Conservation (phyloP, 1,139 yeast genomes). For the Geotrichum australiense region DNA sequence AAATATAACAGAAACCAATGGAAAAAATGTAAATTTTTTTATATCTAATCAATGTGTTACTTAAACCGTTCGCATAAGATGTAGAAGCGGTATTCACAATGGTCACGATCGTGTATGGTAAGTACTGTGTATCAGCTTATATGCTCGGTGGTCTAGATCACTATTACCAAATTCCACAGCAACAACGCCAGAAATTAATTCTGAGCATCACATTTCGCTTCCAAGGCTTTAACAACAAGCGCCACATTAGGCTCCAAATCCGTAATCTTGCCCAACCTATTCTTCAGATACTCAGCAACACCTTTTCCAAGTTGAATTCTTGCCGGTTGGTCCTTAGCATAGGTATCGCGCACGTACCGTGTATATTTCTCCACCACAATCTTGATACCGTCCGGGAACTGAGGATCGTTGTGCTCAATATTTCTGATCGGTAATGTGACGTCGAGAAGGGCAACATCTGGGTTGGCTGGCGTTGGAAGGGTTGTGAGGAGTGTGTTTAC, state of each 20-base stretch:
- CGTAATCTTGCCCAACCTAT: constrained; percentile 19
- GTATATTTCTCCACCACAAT: constrained; percentile 63
- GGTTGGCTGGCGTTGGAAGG: constrained; percentile 33
- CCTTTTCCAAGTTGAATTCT: constrained; percentile 34
- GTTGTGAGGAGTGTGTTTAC: constrained; percentile 44
- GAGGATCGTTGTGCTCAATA: constrained; percentile 34
- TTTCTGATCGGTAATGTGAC: constrained; percentile 64
- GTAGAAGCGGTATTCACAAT: too few relatives aligned
- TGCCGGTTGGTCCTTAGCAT: constrained; percentile 33
- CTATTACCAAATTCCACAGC: too few relatives aligned
- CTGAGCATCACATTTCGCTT: constrained; percentile 18
- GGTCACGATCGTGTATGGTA: too few relatives aligned
- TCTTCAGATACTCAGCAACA: constrained; percentile 22
- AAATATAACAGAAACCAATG: too few relatives aligned
- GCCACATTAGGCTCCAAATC: constrained; percentile 26
- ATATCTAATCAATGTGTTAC: too few relatives aligned
- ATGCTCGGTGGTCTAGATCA: too few relatives aligned
- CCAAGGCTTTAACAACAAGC: constrained; percentile 20
- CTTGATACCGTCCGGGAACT: constrained; percentile 57
- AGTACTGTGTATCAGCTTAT: too few relatives aligned
- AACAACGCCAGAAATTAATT: constrained; percentile 3
- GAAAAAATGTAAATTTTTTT: too few relatives aligned
- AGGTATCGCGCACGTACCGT: constrained; percentile 42
- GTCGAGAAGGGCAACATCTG: constrained; percentile 46
- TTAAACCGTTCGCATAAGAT: too few relatives aligned